These are phyloP conservation scores for Pseudogymnoascus sp. DNA, from an alignment of 2,329 filamentous ascomycete genomes.

Conservation along the genomic window DNA sequence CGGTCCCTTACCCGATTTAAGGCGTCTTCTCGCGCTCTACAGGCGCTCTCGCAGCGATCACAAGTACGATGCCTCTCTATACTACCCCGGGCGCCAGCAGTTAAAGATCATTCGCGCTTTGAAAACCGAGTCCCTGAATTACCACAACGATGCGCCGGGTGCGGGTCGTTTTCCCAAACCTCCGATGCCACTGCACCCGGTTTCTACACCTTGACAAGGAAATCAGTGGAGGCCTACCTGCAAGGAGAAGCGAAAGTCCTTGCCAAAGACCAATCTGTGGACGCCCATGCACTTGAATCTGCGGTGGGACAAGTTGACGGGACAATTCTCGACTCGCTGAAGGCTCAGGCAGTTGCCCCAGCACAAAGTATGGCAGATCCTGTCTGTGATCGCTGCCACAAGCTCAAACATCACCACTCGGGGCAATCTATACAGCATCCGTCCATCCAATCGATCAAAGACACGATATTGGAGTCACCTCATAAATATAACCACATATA, in stretches of 20 bases:
- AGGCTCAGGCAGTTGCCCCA: slow-evolving; percentile 11
- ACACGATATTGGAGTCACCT: slow-evolving; percentile 82
- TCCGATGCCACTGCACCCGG: slow-evolving; percentile 44
- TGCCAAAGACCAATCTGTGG: background rate
- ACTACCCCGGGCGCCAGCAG: background rate
- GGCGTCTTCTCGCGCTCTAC: background rate
- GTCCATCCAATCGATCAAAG: slow-evolving; percentile 69
- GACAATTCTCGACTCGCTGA: slow-evolving; percentile 1
- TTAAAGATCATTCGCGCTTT: background rate
- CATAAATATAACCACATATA: slow-evolving; percentile 92
- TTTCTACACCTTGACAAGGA: slow-evolving; percentile 49
- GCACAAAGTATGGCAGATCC: slow-evolving; percentile 38
- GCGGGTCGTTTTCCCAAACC: slow-evolving; percentile 58
- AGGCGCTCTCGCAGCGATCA: background rate
- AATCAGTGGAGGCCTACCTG: slow-evolving; percentile 45
- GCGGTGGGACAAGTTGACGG: background rate
- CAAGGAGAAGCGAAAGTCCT: slow-evolving; percentile 19
- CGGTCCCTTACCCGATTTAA: background rate
- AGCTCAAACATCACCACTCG: slow-evolving; percentile 66
- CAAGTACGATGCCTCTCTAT: background rate
- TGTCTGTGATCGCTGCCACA: slow-evolving; percentile 83
- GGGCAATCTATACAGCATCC: slow-evolving; percentile 73
- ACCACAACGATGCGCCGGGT: slow-evolving; percentile 56
- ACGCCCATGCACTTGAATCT: slow-evolving; percentile 1
- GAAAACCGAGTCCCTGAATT: slow-evolving; percentile 27